Evolutionary conservation across 441 rosid species (phyloP).

Genomic region (Breynia disticha): DNA sequence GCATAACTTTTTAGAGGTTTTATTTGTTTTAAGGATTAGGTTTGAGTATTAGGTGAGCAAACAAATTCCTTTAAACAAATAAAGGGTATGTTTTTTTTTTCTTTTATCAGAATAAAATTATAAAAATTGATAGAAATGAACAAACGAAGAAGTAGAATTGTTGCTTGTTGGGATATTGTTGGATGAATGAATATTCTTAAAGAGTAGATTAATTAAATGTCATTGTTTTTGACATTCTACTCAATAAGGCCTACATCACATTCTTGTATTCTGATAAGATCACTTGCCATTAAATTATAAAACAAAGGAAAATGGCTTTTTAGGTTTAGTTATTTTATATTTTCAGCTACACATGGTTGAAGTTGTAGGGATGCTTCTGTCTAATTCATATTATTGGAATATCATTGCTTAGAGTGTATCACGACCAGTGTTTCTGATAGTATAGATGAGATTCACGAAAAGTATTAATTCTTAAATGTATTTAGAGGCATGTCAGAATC

Average conservation of each 20-base stretch:
- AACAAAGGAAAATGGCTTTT: not conserved
- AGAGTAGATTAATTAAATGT: not conserved
- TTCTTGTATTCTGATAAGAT: not conserved
- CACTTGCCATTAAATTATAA: too few relatives aligned
- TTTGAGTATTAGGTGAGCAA: slow-evolving; percentile 35
- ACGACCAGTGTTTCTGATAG: too few relatives aligned
- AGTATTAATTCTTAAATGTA: too few relatives aligned
- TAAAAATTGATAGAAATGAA: slow-evolving; percentile 7
- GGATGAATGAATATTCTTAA: slow-evolving; percentile 21
- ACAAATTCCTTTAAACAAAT: slow-evolving; percentile 13
- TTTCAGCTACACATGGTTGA: too few relatives aligned
- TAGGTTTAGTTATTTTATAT: too few relatives aligned
- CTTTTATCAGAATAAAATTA: slow-evolving; percentile 1
- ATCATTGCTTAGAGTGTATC: too few relatives aligned
- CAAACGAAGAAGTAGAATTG: slow-evolving; percentile 12
- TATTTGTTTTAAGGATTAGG: slow-evolving; percentile 9
- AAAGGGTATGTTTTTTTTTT: too few relatives aligned
- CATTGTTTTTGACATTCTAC: slow-evolving; percentile 7
- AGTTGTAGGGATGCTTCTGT: too few relatives aligned
- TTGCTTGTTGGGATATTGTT: slow-evolving; percentile 27
- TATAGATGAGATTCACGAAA: too few relatives aligned
- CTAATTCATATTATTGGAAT: too few relatives aligned
- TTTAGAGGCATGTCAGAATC: too few relatives aligned
- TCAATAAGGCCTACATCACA: slow-evolving; percentile 7
- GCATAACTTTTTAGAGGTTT: slow-evolving; percentile 9